Evolutionary conservation across 495 filamentous ascomycete genomes (phyloP), one percentile per base, ranked within the genome.

Genomic region (Aspergillus avenaceus): DNA sequence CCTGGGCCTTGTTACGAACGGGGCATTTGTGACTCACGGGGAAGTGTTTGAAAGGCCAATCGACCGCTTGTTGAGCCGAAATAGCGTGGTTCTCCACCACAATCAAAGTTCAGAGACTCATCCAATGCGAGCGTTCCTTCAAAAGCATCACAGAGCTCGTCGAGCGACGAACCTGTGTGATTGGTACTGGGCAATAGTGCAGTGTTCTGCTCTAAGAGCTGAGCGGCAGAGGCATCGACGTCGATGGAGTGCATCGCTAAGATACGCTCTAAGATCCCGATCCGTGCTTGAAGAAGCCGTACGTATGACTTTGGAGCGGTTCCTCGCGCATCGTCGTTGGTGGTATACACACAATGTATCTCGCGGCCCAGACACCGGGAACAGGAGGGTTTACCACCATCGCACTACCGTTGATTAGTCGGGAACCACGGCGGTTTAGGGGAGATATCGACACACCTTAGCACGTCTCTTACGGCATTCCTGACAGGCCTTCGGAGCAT

Each of bases 261-360:
- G 5, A 66, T 57, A 16, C 51, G 52, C 37, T 64, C 63, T 7
- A 66, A 41, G 0, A 60, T 31, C 8, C 60, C 54, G 21, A 64
- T 66, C n/a, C 61, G 45, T 12, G 50, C 58, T 2, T 55, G 59
- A 31, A 66, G 49, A 45, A 64, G 62, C 21, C 58, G 53, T 14
- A 66, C 64, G 50, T 62, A 62, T 0, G 61, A 60, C 53, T 64
- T 66, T 1, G 63, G 64, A 0, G 64, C 61, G 0, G 64, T 56
- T n/a, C 62, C 56, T 13, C 63, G 61, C 3, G 56, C 56, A 43
- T 66, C 56, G 34, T 62, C 61, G 2, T 53, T 55, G 0, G 58
- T 61, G 1, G 59, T 60, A 37, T 64, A 64, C 29, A 56, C 50
- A 41, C 61, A 66, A 9, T 50, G 52, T 9, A 60, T 27, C 6